Evolutionary conservation across 805 yeast genomes (phyloP), one percentile per base, ranked within the genome.

Genomic region (Starmerella cellae): DNA sequence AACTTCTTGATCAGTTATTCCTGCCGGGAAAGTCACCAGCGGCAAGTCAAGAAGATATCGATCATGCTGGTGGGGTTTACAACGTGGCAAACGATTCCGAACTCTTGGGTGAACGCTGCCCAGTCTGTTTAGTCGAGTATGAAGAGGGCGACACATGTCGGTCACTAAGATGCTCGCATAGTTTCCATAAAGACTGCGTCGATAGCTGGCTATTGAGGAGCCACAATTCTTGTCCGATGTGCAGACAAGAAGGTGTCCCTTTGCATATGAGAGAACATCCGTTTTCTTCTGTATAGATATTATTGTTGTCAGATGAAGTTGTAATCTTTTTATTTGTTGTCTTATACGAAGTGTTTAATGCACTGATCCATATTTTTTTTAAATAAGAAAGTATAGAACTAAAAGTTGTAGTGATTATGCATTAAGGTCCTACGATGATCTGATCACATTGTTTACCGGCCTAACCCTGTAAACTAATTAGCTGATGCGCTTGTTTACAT

Each of bases 171-270:
- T 75, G 82, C 53, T 55, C 59, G 3, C 82, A 75, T 53, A 49
- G 60, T 24, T 75, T 73, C 59, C 82, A 76, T 55, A 58, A 59
- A 37, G 67, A 60, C 1, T 75, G 82, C 51, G 67, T 76, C 40
- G 82, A 75, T 51, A 67, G 67, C 43, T 75, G 80, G 79, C 59
- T 75, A 10, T 46, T 64, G 21, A 65, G 63, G 10, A 71, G 75
- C 29, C 66, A 70, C 47, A 75, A 74, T 49, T 67, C 69, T 17
- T 75, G 80, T 55, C 80, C 80, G 6, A 58, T 74, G 37, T 75
- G 80, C 49, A 60, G 80, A 9, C 36, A 37, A n/a, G 42, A 36
- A 24, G 44, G 43, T 35, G 43, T 43, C 8, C 40, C 38, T 14
- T 16, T 17, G 4, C 4, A 5, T 18, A 17, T 6, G 13, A 24